Evolutionary conservation across 2,329 filamentous ascomycete species (phyloP), one percentile per base, ranked within the genome.

Genomic region (Arthroderma sp.): DNA sequence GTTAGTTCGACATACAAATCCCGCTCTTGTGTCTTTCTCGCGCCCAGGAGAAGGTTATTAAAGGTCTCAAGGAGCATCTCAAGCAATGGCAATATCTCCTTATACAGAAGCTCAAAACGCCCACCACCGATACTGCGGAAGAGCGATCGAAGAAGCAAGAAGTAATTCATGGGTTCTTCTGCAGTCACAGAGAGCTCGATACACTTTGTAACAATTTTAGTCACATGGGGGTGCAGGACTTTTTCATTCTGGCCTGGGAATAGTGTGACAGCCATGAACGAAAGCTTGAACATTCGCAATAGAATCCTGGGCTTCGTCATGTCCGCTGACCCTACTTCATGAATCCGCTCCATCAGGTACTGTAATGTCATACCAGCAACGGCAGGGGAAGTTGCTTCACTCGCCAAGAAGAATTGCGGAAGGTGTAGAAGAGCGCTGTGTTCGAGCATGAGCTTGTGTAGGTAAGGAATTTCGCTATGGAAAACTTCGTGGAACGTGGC

Each of bases 401-500:
- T 95, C n/a, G 93, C 91, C 42, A 99, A 77, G 66, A 98, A 91
- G 64, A 96, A 99, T 59, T 99, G 91, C 5, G 91, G 89, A 46
- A 98, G 85, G 62, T 98, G 91, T 42, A 98, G 73, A 34, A 99
- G 73, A 28, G 86, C 85, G 1, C 87, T 87, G 63, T 99, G 91
- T 60, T 96, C 86, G 60, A 96, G 94, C 66, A 94, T 95, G 75
- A 96, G 89, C 51, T 94, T 83, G 62, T 98, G 96, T 33, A 99
- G 77, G 63, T 86, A 86, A 33, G 89, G 89, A 49, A 99, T 96
- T 68, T 96, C 91, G 49, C 88, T 86, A 60, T 94, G 86, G 62
- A 98, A 99, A 36, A 98, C 87, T 67, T 99, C 91, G 57, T 98
- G 88, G 60, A 99, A 98, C 0, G 89, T 95, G 7, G 93, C 91